Conservation (phyloP, 2,329 filamentous ascomycete genomes). For the Colletotrichum sp. region DNA sequence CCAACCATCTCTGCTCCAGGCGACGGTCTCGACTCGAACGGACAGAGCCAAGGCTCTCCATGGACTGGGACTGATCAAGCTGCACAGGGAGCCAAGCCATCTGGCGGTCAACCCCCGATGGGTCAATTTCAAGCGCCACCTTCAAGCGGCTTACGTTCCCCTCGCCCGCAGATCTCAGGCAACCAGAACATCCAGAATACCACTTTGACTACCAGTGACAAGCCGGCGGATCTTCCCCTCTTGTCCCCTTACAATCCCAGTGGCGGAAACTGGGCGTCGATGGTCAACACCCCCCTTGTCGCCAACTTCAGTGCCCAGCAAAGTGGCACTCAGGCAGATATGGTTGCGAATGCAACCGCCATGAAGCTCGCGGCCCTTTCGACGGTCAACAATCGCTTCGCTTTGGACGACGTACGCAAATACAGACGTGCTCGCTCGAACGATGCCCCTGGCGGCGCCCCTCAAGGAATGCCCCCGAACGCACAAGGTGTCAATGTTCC, state of each 20-base stretch:
- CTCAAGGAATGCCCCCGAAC: constrained; percentile 27
- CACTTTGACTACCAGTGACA: constrained; percentile 76
- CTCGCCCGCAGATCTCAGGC: constrained; percentile 71
- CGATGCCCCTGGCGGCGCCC: constrained; percentile 67
- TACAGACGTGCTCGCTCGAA: constrained; percentile 91
- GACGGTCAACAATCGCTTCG: constrained; percentile 97
- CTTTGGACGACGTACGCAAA: constrained; percentile 94
- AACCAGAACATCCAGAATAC: constrained; percentile 82
- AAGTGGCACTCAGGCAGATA: constrained; percentile 79
- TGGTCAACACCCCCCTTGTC: constrained; percentile 97
- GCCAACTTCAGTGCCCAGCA: constrained; percentile 74
- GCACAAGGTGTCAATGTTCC: constrained; percentile 65
- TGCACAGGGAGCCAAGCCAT: constrained; percentile 69
- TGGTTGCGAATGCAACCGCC: constrained; percentile 97
- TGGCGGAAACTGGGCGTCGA: constrained; percentile 96
- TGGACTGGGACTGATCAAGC: constrained; percentile 67
- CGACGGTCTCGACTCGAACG: constrained; percentile 64
- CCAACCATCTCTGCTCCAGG: constrained; percentile 76
- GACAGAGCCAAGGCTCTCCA: constrained; percentile 75
- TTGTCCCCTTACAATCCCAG: constrained; percentile 83
- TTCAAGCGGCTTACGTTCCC: constrained; percentile 78
- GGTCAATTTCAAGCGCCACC: constrained; percentile 91
- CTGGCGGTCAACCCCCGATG: constrained; percentile 83
- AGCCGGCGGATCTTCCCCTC: constrained; percentile 75
- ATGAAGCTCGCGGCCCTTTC: constrained; percentile 98